Conservation (phyloP, 805 yeast genomes). For the Wickerhamiella galacta region DNA sequence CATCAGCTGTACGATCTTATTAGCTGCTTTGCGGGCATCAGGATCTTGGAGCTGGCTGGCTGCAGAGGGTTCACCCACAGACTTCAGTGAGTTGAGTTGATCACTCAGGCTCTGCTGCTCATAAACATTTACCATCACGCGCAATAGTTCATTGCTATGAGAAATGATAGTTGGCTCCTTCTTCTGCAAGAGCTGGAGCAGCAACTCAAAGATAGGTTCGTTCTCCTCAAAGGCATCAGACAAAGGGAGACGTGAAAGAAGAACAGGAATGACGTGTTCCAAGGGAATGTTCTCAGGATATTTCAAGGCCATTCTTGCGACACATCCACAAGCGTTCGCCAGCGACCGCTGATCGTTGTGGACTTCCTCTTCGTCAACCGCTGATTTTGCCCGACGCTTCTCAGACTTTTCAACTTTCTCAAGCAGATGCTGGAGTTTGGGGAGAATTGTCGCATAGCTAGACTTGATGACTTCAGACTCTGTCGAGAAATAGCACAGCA, state of each 20-base stretch:
- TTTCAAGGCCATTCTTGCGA: slow-evolving; percentile 73
- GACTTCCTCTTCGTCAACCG: slow-evolving; percentile 50
- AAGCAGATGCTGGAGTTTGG: slow-evolving; percentile 51
- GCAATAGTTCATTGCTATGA: slow-evolving; percentile 38
- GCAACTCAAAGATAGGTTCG: slow-evolving; percentile 68
- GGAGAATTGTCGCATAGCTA: slow-evolving; percentile 51
- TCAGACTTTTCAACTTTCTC: slow-evolving; percentile 66
- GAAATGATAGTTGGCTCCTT: slow-evolving; percentile 34
- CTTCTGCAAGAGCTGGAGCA: slow-evolving; percentile 49
- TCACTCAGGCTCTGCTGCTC: slow-evolving; percentile 59
- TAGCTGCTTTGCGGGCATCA: slow-evolving; percentile 45
- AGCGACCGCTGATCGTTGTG: slow-evolving; percentile 69
- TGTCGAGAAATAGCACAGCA: slow-evolving; percentile 39
- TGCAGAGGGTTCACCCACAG: slow-evolving; percentile 73
- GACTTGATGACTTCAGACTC: slow-evolving; percentile 40
- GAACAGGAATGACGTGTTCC: slow-evolving; percentile 53
- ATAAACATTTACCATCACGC: slow-evolving; percentile 53
- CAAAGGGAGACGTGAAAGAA: slow-evolving; percentile 69
- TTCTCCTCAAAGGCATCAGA: slow-evolving; percentile 84
- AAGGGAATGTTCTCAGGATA: slow-evolving; percentile 54
- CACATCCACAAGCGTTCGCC: slow-evolving; percentile 96
- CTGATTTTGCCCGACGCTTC: slow-evolving; percentile 22
- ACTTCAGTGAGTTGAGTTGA: slow-evolving; percentile 47
- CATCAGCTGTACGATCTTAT: slow-evolving; percentile 56
- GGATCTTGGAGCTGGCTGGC: slow-evolving; percentile 62